These are phyloP conservation scores for Coriaria nepalensis DNA, from an alignment of 306 rosid species.

Conservation along the genomic window DNA sequence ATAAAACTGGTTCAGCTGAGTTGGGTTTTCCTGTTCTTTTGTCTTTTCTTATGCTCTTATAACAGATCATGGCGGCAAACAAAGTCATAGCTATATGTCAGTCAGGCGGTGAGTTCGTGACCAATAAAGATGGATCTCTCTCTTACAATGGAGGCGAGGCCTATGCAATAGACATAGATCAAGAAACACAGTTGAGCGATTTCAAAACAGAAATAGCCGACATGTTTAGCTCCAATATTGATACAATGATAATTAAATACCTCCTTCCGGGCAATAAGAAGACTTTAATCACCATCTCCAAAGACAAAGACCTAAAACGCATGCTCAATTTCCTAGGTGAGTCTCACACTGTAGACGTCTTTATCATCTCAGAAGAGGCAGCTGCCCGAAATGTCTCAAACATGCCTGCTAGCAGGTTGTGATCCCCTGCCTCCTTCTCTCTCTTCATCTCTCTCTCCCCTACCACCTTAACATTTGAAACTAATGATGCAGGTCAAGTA, in stretches of 20 bases:
- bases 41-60: too few relatives aligned
- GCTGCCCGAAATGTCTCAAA: slow-evolving; percentile 50
- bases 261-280: slow-evolving; percentile 87
- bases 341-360: slow-evolving; percentile 54
- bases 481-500: slow-evolving; percentile 58
- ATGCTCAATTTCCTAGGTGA: slow-evolving; percentile 79
- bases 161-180: slow-evolving; percentile 75
- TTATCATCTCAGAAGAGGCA: slow-evolving; percentile 60
- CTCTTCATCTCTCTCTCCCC: slow-evolving; percentile 4
- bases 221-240: slow-evolving; percentile 45
- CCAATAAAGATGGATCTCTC: slow-evolving; percentile 59
- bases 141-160: slow-evolving; percentile 82
- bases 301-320: slow-evolving; percentile 90
- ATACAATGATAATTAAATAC: slow-evolving; percentile 62
- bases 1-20: too few relatives aligned
- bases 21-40: too few relatives aligned
- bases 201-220: slow-evolving; percentile 80
- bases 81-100: slow-evolving; percentile 90
- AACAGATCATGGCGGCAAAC: slow-evolving; percentile 33
- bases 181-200: slow-evolving; percentile 44
- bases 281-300: slow-evolving; percentile 78
- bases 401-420: slow-evolving; percentile 89
- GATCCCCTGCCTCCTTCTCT: slow-evolving; percentile 14
- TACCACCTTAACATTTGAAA: too few relatives aligned
- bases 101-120: slow-evolving; percentile 84